Base-by-base conservation (phyloP, 2,329 filamentous ascomycete species). In the Fusarium haematococcum region DNA sequence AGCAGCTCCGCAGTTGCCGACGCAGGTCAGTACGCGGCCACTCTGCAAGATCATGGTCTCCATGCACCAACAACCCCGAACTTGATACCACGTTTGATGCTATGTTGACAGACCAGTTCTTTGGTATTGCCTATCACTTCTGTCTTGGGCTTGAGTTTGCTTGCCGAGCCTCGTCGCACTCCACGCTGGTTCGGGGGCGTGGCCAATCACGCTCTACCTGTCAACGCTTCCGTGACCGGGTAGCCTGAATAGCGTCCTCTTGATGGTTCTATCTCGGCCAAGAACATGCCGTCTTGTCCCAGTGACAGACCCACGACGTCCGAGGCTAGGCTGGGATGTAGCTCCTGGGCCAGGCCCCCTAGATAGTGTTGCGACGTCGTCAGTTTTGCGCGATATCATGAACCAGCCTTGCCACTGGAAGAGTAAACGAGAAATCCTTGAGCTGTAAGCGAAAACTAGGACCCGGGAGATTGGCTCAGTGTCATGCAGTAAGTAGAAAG, bases 1-100 rank as follows among this genome's bases (percentile, higher is more conserved):
- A 39, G 43, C 70, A 75, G 61, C 32, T 23, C 70, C 73, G 27
- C 48, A 64, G 32, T 13, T 56, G 23, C 5, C 25, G 48, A 52
- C 48, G 48, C 48, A n/a, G 25, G 48, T 30, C 27, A 30, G 16
- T 13, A 52, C 48, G 48, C 18, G 48, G 48, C 27, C 48, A 16
- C 25, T 50, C 45, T 52, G 48, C 48, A 52, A 52, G 48, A 30
- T n/a, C 25, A 52, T 52, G 48, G 48, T 27, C 48, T 30, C 6
- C 48, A 52, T 52, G 48, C 48, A 52, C 25, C 48, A 52, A 52
- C 48, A 52, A n/a, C 27, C 18, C 45, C 48, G 18, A 30, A 27
- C 23, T 30, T 52, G 27, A 52, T 52, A 52, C 48, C 18, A 30
- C 48, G 7, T 30, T 52, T 52, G 48, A 30, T 30, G 16, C 48